Percentiles rank a stretch among this genome's conserved stretches.
These are phyloP conservation scores for Emergomyces orientalis DNA, from an alignment of 2,329 filamentous ascomycete genomes.

Conservation along the genomic window DNA sequence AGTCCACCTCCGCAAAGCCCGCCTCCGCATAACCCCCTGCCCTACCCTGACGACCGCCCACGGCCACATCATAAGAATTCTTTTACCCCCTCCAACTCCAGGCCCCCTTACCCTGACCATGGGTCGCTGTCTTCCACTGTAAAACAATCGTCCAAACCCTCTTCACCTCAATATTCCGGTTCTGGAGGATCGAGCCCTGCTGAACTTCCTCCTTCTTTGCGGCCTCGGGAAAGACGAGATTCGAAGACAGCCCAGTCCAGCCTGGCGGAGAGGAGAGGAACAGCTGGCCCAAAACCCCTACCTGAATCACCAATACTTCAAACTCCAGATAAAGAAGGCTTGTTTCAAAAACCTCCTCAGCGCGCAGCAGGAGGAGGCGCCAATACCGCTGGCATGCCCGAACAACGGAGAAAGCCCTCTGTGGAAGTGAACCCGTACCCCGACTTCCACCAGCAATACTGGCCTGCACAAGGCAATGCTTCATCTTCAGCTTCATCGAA, in stretches of 20 bases:
- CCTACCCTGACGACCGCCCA: constrained; percentile 61
- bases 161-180: constrained; percentile 23
- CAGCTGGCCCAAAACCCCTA: constrained; percentile 63
- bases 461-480: constrained; percentile 42
- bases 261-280: constrained; percentile 66
- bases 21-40: constrained; percentile 54
- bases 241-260: constrained; percentile 45
- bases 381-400: constrained; percentile 9
- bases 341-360: constrained; percentile 59
- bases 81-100: constrained; percentile 24
- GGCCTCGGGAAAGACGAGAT: constrained; percentile 42
- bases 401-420: constrained; percentile 16
- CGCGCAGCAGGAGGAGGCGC: constrained; percentile 32
- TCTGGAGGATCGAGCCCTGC: constrained; percentile 25
- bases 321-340: constrained; percentile 63
- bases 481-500: constrained; percentile 22
- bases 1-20: constrained; percentile 46
- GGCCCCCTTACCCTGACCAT: constrained; percentile 28
- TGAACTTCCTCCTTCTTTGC: constrained; percentile 34
- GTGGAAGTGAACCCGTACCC: constrained; percentile 36
- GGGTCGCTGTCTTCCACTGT: constrained; percentile 19
- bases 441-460: constrained; percentile 54
- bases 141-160: constrained; percentile 15
- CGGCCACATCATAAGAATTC: constrained; percentile 30
- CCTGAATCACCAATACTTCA: constrained; percentile 73